Base-by-base conservation (phyloP, 2,329 filamentous ascomycete species). In the Teratosphaeriaceae sp. region DNA sequence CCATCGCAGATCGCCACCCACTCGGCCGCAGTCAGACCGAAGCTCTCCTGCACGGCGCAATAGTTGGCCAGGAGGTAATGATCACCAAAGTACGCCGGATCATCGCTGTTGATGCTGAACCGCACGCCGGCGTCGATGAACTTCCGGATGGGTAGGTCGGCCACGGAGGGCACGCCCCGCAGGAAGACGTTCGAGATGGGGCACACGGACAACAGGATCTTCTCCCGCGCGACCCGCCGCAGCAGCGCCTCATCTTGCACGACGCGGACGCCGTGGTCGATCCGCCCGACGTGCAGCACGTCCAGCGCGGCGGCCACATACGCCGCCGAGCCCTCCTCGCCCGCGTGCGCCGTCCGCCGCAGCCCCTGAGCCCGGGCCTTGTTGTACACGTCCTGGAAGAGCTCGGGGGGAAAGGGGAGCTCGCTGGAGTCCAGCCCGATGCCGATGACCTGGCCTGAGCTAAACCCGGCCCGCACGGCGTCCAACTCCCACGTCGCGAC, bases 21-120 rank as follows among this genome's bases (percentile, higher is more conserved):
- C 42, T 89, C 83, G n/a, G 66, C 62, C 3, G 80, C 64, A 18
- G 62, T 72, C 50, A 89, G 62, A 3, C 66, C 59, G 60, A 87
- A 87, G 1, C 80, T 78, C 31, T 86, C 80, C 61, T 89, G 84
- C 22, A 89, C 81, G 1, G 80, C 81, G 54, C 78, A 82, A 64
- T 84, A 88, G 52, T 88, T 88, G 54, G 85, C 82, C 40, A 84
- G 66, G 41, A 88, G 77, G 61, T 87, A 88, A 44, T 59, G 48
- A 0, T 78, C 81, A 2, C 83, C 82, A 65, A 89, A 88, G 58
- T 86, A 86, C 9, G 80, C 82, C 46, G 82, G 82, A 57, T 86
- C 82, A 57, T 87, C 83, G 51, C 79, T 83, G 63, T 87, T 87
- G 60, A 88, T 77, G 43, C 78, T 83, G 62, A 87, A 86, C 47